Percentiles rank a stretch among this genome's conserved stretches.
Evolutionary conservation across 1,139 yeast species (phyloP).

Genomic region (Lipomyces yarrowii): DNA sequence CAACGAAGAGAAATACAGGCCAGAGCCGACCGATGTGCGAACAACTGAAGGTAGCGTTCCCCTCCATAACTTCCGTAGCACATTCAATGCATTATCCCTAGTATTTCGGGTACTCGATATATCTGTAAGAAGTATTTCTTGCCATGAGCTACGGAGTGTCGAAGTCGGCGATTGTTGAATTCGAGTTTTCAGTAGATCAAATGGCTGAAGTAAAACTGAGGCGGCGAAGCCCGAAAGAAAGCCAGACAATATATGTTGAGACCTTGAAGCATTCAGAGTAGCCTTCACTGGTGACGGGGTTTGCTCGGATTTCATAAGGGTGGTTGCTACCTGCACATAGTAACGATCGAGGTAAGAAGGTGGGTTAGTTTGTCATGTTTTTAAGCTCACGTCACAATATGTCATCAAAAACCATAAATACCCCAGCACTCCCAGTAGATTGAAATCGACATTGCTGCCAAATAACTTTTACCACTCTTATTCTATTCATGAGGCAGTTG

Average conservation of each 20-base stretch:
- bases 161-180: constrained; percentile 67
- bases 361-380: too few species aligned
- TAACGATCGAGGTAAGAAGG: not conserved
- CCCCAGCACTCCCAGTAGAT: too few species aligned
- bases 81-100: not conserved
- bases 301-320: not conserved
- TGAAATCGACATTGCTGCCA: too few species aligned
- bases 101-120: not conserved
- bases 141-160: constrained; percentile 46
- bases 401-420: too few species aligned
- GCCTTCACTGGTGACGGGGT: not conserved
- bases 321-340: not conserved
- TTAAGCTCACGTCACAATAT: too few species aligned
- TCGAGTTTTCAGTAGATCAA: constrained; percentile 86
- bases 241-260: constrained; percentile 71
- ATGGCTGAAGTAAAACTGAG: constrained; percentile 81
- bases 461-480: not conserved
- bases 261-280: not conserved
- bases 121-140: constrained; percentile 3
- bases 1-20: constrained; percentile 74
- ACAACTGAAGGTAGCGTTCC: constrained; percentile 91
- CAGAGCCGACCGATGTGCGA: constrained; percentile 89
- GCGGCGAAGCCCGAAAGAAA: constrained; percentile 85
- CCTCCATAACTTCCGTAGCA: constrained; percentile 72
- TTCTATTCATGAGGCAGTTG: not conserved